Base-by-base conservation (phyloP, 495 filamentous ascomycete species). In the Xylaria scruposa region DNA sequence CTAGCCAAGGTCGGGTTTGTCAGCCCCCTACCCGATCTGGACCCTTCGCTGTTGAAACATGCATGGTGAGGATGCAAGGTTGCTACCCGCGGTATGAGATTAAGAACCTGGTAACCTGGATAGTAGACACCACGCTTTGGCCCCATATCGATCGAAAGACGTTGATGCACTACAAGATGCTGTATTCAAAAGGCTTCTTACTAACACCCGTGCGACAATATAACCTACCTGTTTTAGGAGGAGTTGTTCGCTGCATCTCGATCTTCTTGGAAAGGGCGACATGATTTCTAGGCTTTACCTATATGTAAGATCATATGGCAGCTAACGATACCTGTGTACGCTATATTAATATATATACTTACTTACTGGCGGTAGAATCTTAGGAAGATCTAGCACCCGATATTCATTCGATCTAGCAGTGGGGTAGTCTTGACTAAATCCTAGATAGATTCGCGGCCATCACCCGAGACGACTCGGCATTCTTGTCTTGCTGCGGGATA, bases 401-500 rank as follows among this genome's bases (percentile, higher is more conserved):
- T 17, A 26, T 70, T 44, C 56, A 64, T 42, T 38, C 59, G 17
- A 47, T 31, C 47, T 54, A 31, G 2, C 21, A 15, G 59, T 51
- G 51, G 53, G 59, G 70, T 29, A 49, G 61, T 29, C 53, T 44
- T 68, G 24, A 72, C 56, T 44, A 62, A 68, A 68, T 63, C 70
- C 44, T 36, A 68, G 63, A 46, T 53, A 46, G 62, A 60, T 40
- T 68, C 64, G 64, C 70, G 63, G 58, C 51, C 70, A 61, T 76
- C 72, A 70, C 65, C 74, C 72, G 74, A 72, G 70, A 72, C 70
- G 60, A 67, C 67, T 71, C 67, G 68, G 53, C 58, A 74, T 40
- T 70, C 67, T 64, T 70, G 66, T 72, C 71, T 73, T 67, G 73
- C n/a, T 67, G 63, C 51, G 59, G 58, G 58, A 42, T 58, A 61